Evolutionary conservation across 345 rosid genomes (phyloP).

Genomic region (Fremontodendron californicum): DNA sequence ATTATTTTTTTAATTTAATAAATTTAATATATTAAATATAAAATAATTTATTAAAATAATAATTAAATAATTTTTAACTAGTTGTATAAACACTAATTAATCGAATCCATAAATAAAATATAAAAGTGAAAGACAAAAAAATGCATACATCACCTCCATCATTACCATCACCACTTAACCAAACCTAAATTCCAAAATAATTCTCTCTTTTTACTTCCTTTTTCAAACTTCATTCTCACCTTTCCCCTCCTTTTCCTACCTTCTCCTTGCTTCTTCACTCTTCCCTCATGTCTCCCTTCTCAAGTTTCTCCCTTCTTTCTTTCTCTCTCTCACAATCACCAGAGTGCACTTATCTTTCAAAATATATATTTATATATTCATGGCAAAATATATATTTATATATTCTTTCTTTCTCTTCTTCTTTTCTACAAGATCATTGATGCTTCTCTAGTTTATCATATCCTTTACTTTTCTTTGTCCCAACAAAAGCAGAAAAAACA

Average conservation of each 20-base stretch:
- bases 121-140: slow-evolving; percentile 13
- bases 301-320: slow-evolving; percentile 10
- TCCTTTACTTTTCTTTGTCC: slow-evolving; percentile 10
- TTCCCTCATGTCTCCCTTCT: slow-evolving; percentile 16
- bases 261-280: slow-evolving; percentile 24
- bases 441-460: slow-evolving; percentile 18
- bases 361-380: background rate
- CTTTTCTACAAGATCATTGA: slow-evolving; percentile 16
- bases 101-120: background rate
- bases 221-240: slow-evolving; percentile 21
- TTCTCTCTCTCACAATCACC: background rate
- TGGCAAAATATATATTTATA: too few species aligned
- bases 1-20: too few species aligned
- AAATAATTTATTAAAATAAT: too few species aligned
- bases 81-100: too few species aligned
- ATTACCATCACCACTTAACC: slow-evolving; percentile 40
- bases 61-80: too few species aligned
- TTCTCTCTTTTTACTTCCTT: slow-evolving; percentile 24
- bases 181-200: slow-evolving; percentile 27
- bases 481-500: background rate
- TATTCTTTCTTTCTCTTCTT: background rate
- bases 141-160: slow-evolving; percentile 31
- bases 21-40: too few species aligned
- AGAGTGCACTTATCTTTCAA: slow-evolving; percentile 6
- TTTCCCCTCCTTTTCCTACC: slow-evolving; percentile 41